Percentiles rank a stretch among this genome's conserved stretches.
Conservation (phyloP, 768 basidiomycete genomes). For the Tylopilus rubrobrunneus region DNA sequence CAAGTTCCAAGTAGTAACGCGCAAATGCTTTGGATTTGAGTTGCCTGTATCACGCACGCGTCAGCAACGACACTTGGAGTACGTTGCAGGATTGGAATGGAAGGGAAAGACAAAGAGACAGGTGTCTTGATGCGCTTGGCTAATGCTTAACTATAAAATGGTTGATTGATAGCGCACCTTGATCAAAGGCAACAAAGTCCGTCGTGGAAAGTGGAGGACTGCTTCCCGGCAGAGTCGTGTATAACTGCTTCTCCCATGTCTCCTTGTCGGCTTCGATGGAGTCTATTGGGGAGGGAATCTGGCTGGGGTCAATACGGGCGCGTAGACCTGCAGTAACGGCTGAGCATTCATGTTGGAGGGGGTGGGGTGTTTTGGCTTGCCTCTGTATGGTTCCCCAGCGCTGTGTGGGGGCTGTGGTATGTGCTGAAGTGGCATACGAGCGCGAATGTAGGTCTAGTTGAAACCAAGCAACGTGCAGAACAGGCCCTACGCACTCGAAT, state of each 20-base stretch:
- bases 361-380: conserved; percentile 15
- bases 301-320: conserved; percentile 78
- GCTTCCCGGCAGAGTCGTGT: conserved; percentile 55
- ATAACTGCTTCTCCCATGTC: conserved; percentile 70
- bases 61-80: conserved; percentile 10
- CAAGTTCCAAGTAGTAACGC: conserved; percentile 86
- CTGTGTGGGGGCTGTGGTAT: conserved; percentile 62
- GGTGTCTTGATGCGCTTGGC: background rate
- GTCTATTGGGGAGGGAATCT: conserved; percentile 89
- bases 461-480: background rate
- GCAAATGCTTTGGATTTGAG: conserved; percentile 86
- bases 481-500: background rate
- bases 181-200: conserved; percentile 87
- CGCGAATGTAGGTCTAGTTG: background rate
- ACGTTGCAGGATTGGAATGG: background rate
- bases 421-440: conserved; percentile 25
- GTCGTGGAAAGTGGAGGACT: conserved; percentile 83
- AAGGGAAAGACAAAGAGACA: background rate
- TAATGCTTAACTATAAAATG: background rate
- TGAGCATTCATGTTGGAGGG: background rate
- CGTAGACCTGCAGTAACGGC: conserved; percentile 53
- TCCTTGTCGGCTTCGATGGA: conserved; percentile 75
- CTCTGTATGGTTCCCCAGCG: conserved; percentile 47
- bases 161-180: conserved; percentile 46
- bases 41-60: conserved; percentile 51